A percentile compares a stretch with the other conserved stretches of the same genome.
Evolutionary conservation across 768 basidiomycete species (phyloP).

Genomic region (Kondoa malvinella): DNA sequence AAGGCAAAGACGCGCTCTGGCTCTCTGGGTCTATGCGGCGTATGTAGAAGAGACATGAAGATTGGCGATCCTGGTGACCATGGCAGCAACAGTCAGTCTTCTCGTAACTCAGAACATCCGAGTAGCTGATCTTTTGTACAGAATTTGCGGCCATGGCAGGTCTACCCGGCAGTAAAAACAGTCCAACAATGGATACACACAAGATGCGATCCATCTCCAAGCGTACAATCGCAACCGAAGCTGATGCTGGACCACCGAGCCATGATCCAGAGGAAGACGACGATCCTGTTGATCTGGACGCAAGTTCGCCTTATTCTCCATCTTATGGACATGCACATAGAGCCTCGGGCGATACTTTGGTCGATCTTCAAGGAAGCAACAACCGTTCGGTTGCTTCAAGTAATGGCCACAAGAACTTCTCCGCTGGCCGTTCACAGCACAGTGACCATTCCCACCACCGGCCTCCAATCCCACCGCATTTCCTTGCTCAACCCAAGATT

Average conservation of each 20-base stretch:
- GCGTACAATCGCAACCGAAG: slow-evolving; percentile 25
- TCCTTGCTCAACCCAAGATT: slow-evolving; percentile 55
- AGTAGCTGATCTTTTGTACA: slow-evolving; percentile 30
- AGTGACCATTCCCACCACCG: slow-evolving; percentile 7
- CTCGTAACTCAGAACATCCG: no score
- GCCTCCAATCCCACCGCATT: slow-evolving; percentile 25
- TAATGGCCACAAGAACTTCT: slow-evolving; percentile 11
- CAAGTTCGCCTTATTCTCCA: background rate
- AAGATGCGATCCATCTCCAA: slow-evolving; percentile 24
- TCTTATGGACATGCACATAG: slow-evolving; percentile 1
- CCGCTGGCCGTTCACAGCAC: slow-evolving; percentile 15
- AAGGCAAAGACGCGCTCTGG: slow-evolving; percentile 39
- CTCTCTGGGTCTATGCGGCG: slow-evolving; percentile 76
- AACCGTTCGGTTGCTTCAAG: background rate
- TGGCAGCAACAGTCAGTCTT: slow-evolving; percentile 56
- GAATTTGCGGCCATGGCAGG: slow-evolving; percentile 89
- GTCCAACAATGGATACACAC: slow-evolving; percentile 30
- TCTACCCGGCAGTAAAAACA: slow-evolving; percentile 42
- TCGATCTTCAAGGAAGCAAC: slow-evolving; percentile 1
- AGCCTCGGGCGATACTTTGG: slow-evolving; percentile 1
- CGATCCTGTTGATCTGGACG: slow-evolving; percentile 42
- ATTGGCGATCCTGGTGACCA: slow-evolving; percentile 70
- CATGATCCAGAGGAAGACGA: slow-evolving; percentile 67
- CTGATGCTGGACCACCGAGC: slow-evolving; percentile 18
- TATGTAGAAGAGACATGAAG: slow-evolving; percentile 81